A percentile compares a stretch with the other conserved stretches of the same genome.
Evolutionary conservation across 768 basidiomycete species (phyloP).

Genomic region (Obba rivulosa): DNA sequence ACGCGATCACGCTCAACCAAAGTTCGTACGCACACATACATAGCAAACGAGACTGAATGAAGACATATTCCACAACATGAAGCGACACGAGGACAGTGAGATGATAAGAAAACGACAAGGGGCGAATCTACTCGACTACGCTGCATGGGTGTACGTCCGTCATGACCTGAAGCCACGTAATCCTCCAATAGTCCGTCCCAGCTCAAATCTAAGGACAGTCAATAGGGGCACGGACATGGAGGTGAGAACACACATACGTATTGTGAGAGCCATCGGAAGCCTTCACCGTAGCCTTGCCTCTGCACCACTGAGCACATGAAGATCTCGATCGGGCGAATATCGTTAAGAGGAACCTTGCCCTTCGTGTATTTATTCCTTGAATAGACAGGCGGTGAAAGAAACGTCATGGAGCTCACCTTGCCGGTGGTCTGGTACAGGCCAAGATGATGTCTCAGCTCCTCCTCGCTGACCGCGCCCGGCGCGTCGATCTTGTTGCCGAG

Average conservation of each 20-base stretch:
- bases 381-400: background rate
- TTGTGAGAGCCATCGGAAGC: conserved; percentile 97
- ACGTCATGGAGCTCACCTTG: conserved; percentile 56
- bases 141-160: conserved; percentile 1
- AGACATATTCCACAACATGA: conserved; percentile 17
- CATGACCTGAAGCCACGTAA: conserved; percentile 2
- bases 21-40: background rate
- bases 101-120: conserved; percentile 11
- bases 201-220: conserved; percentile 19
- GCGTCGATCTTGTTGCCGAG: conserved; percentile 99
- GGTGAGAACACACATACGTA: conserved; percentile 54
- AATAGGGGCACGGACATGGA: too few species aligned
- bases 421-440: conserved; percentile 99
- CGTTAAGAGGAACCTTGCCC: conserved; percentile 96
- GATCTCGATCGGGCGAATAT: conserved; percentile 97
- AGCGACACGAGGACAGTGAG: conserved; percentile 4
- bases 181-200: background rate
- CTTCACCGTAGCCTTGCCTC: conserved; percentile 97
- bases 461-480: conserved; percentile 95
- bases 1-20: background rate
- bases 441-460: conserved; percentile 91
- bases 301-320: conserved; percentile 99
- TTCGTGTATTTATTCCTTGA: conserved; percentile 25
- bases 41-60: conserved; percentile 2
- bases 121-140: conserved; percentile 14